These are phyloP conservation scores for Dendrobium chrysotoxum DNA, from an alignment of 106 monocot genomes.

Conservation along the genomic window DNA sequence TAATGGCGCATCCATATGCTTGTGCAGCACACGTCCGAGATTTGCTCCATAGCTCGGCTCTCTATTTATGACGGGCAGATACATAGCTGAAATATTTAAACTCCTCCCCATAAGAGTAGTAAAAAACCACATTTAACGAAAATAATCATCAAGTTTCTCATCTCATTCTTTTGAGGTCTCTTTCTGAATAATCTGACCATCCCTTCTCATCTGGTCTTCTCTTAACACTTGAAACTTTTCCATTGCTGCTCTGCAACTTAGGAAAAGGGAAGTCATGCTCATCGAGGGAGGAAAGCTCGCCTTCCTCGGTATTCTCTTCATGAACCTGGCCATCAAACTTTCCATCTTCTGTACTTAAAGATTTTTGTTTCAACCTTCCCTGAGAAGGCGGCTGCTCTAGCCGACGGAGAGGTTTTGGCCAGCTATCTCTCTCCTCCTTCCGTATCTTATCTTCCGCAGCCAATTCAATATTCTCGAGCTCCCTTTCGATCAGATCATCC, in stretches of 20 bases:
- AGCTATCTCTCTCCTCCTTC: slow-evolving; percentile 22
- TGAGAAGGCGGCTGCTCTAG: slow-evolving; percentile 2
- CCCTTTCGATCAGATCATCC: slow-evolving; percentile 63
- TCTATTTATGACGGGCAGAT: neutral
- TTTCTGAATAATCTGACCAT: slow-evolving; percentile 9
- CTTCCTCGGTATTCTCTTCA: slow-evolving; percentile 36
- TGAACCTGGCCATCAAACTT: neutral
- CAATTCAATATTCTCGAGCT: slow-evolving; percentile 54
- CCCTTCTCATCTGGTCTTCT: neutral
- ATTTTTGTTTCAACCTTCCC: slow-evolving; percentile 1
- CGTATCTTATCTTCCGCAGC: slow-evolving; percentile 16
- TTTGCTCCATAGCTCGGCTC: neutral
- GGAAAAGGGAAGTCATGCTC: slow-evolving; percentile 19
- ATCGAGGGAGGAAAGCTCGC: slow-evolving; percentile 40
- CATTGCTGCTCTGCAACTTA: slow-evolving; percentile 12
- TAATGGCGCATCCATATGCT: neutral
- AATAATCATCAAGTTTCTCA: neutral
- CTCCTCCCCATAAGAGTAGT: neutral
- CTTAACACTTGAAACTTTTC: slow-evolving; percentile 4
- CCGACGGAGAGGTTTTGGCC: slow-evolving; percentile 14
- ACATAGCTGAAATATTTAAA: neutral
- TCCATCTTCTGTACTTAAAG: neutral
- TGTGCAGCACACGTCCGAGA: neutral
- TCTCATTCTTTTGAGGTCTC: slow-evolving; percentile 13
- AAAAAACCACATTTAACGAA: neutral